phyloP scores from a whole-genome alignment of 2,329 filamentous ascomycete species.

The Stenocarpella maydis region DNA sequence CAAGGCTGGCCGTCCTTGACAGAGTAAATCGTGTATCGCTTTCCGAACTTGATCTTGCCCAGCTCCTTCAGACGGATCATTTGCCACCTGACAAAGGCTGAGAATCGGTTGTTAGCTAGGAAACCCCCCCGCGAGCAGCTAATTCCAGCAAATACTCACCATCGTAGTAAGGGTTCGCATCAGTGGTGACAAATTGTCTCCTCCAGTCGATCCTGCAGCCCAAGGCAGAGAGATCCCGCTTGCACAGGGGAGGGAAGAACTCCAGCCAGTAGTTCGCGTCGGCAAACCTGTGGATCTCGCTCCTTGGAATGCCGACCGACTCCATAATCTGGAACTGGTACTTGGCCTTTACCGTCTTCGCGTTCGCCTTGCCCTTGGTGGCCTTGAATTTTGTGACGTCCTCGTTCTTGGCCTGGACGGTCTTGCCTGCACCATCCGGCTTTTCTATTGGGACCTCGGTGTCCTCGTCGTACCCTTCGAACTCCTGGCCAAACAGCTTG shows the following conservation, averaged over 20 bases:
- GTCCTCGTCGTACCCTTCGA: conserved; percentile 77
- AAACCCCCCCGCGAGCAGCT: background rate
- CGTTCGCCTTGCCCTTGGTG: conserved; percentile 90
- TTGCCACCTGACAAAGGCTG: conserved; percentile 90
- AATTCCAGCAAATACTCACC: conserved; percentile 39
- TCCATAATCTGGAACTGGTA: conserved; percentile 95
- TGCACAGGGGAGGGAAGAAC: conserved; percentile 86
- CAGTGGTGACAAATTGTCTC: conserved; percentile 90
- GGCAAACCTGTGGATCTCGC: conserved; percentile 93
- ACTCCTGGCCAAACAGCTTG: conserved; percentile 85
- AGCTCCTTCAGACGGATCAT: conserved; percentile 92
- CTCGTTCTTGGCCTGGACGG: conserved; percentile 66
- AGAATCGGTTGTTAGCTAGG: background rate
- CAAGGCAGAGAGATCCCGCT: conserved; percentile 81
- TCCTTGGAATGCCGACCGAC: conserved; percentile 83
- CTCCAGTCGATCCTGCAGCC: conserved; percentile 93
- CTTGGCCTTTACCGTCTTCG: conserved; percentile 91
- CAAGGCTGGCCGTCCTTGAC: conserved; percentile 85
- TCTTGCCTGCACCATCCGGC: conserved; percentile 68
- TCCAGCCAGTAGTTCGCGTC: conserved; percentile 92
- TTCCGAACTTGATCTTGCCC: conserved; percentile 91
- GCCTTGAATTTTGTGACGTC: conserved; percentile 91
- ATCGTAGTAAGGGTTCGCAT: conserved; percentile 97
- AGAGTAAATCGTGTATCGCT: conserved; percentile 87
- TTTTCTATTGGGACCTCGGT: conserved; percentile 58